These are phyloP conservation scores for Pseudocercospora macadamiae DNA, from an alignment of 2,329 filamentous ascomycete genomes.

Conservation along the genomic window DNA sequence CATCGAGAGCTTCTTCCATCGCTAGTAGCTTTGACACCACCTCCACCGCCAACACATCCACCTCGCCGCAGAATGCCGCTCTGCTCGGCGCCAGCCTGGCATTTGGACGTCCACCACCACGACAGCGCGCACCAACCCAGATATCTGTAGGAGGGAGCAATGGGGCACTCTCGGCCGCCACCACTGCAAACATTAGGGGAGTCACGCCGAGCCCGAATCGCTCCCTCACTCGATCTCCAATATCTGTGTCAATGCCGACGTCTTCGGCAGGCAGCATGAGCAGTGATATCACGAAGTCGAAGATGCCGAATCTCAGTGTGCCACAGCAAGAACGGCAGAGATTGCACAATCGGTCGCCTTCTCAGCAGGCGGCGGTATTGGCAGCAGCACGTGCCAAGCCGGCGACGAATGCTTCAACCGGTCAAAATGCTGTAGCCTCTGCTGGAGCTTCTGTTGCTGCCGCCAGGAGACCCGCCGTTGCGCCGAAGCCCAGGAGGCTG, in stretches of 20 bases:
- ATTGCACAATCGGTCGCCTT: slow-evolving; percentile 29
- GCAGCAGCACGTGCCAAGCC: slow-evolving; percentile 32
- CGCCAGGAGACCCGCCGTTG: slow-evolving; percentile 26
- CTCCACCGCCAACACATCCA: slow-evolving; percentile 11
- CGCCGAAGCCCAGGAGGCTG: slow-evolving; percentile 35
- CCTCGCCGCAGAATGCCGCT: slow-evolving; percentile 44
- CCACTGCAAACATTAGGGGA: slow-evolving; percentile 38
- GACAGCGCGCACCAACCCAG: slow-evolving; percentile 15
- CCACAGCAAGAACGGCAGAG: slow-evolving; percentile 12
- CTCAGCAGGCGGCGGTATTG: slow-evolving; percentile 34
- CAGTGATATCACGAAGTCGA: slow-evolving; percentile 10
- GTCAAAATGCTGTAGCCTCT: not conserved
- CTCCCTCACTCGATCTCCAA: slow-evolving; percentile 19
- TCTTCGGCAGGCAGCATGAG: slow-evolving; percentile 12
- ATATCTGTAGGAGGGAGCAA: slow-evolving; percentile 13
- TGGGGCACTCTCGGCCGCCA: slow-evolving; percentile 40
- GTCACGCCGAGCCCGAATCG: slow-evolving; percentile 27
- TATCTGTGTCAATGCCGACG: slow-evolving; percentile 8
- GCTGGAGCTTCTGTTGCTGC: slow-evolving; percentile 15
- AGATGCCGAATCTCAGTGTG: slow-evolving; percentile 12
- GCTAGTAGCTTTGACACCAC: slow-evolving; percentile 27
- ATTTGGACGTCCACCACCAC: slow-evolving; percentile 44
- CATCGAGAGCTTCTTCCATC: slow-evolving; percentile 30
- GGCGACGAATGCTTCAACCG: not conserved
- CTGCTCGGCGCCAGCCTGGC: slow-evolving; percentile 53